Conservation (phyloP, 371 early-diverging fungal genomes). For the Rhizopus stolonifer region DNA sequence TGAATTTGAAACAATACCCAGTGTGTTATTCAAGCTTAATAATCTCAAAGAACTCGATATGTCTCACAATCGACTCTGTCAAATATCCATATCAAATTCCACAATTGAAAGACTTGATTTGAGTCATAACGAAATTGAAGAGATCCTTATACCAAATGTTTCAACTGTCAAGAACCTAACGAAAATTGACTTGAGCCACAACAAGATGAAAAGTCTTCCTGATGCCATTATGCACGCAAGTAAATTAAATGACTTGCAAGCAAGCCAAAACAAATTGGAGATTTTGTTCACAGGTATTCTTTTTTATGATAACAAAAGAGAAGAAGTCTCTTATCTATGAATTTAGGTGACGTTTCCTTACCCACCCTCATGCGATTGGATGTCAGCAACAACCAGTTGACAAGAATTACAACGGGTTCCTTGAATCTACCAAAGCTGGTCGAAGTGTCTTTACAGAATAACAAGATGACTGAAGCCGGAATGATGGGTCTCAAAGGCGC, state of each 20-base stretch:
- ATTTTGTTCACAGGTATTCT: slow-evolving; percentile 28
- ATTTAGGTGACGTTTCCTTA: slow-evolving; percentile 15
- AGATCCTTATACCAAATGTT: background rate
- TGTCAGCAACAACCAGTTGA: slow-evolving; percentile 52
- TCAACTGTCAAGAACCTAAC: background rate
- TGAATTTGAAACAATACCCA: slow-evolving; percentile 47
- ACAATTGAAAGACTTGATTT: slow-evolving; percentile 60
- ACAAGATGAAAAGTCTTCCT: slow-evolving; percentile 54
- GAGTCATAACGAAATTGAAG: slow-evolving; percentile 56
- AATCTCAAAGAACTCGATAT: slow-evolving; percentile 52
- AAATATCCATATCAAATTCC: slow-evolving; percentile 31
- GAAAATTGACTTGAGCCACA: slow-evolving; percentile 57
- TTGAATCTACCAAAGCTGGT: slow-evolving; percentile 51
- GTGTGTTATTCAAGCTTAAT: slow-evolving; percentile 32
- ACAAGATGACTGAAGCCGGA: slow-evolving; percentile 32
- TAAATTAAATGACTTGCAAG: slow-evolving; percentile 51
- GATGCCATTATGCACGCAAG: slow-evolving; percentile 25
- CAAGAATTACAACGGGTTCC: slow-evolving; percentile 21
- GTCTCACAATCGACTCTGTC: slow-evolving; percentile 45
- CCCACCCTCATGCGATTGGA: slow-evolving; percentile 58
- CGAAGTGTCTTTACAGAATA: slow-evolving; percentile 56
- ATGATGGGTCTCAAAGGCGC: slow-evolving; percentile 21
- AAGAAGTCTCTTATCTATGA: background rate
- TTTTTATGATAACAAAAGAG: background rate
- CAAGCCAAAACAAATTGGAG: slow-evolving; percentile 48